Percentiles rank a stretch among this genome's conserved stretches.
These are phyloP conservation scores for Phytophthora chlamydospora DNA, from an alignment of 352 stramenopile genomes.

Conservation along the genomic window DNA sequence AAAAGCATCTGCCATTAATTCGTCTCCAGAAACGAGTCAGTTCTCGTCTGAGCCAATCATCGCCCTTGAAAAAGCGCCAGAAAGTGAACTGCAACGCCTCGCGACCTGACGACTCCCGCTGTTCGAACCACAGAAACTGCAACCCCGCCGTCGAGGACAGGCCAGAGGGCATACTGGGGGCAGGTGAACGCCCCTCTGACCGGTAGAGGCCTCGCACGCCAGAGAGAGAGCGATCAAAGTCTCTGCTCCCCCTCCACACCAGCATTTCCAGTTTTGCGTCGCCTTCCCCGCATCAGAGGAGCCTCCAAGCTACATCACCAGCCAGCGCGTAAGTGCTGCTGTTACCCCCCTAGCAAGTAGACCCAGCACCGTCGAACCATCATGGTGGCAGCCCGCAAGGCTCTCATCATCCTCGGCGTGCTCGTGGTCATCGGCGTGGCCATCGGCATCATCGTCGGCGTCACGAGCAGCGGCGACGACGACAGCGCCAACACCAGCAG, in stretches of 20 bases:
- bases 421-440: constrained; percentile 71
- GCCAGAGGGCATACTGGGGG: constrained; percentile 20
- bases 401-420: constrained; percentile 71
- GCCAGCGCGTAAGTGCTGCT: constrained; percentile 21
- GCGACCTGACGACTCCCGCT: constrained; percentile 15
- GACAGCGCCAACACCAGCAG: constrained; percentile 42
- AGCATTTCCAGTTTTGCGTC: constrained; percentile 37
- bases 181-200: constrained; percentile 7
- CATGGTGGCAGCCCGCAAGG: constrained; percentile 55
- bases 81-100: constrained; percentile 8
- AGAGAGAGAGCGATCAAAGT: constrained; percentile 19
- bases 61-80: constrained; percentile 3
- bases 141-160: constrained; percentile 17
- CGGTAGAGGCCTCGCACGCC: constrained; percentile 21
- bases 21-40: constrained; percentile 6
- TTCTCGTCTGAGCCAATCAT: neutral
- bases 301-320: constrained; percentile 25
- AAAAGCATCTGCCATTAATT: no score
- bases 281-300: constrained; percentile 6
- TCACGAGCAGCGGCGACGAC: constrained; percentile 45
- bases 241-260: neutral
- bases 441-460: constrained; percentile 70
- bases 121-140: constrained; percentile 29
- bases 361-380: constrained; percentile 1
- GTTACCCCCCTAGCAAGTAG: constrained; percentile 10